phyloP scores from a whole-genome alignment of 2,329 filamentous ascomycete genomes.

The Verticillium albo-atrum region DNA sequence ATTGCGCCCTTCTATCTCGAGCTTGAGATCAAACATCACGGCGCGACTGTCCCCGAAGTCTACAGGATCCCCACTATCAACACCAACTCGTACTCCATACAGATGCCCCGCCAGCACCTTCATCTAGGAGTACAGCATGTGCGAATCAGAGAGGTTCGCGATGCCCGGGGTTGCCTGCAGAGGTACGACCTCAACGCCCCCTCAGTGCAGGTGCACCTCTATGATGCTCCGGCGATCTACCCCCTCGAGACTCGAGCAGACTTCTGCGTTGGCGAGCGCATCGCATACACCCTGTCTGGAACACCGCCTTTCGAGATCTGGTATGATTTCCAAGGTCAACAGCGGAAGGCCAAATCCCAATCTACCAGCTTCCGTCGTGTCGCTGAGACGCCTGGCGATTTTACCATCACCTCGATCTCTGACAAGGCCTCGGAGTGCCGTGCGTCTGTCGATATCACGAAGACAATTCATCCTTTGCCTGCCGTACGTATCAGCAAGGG shows the following conservation, averaged over 20 bases:
- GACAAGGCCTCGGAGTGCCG: conserved; percentile 88
- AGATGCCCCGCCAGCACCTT: conserved; percentile 78
- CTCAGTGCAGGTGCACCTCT: conserved; percentile 85
- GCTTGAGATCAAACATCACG: conserved; percentile 88
- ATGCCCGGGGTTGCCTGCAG: conserved; percentile 80
- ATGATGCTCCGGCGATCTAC: conserved; percentile 87
- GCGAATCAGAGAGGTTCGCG: conserved; percentile 83
- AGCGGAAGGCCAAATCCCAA: conserved; percentile 72
- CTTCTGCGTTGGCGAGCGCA: conserved; percentile 93
- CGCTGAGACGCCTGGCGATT: conserved; percentile 84
- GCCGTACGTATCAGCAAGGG: conserved; percentile 88
- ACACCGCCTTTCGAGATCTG: conserved; percentile 88
- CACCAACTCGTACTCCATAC: conserved; percentile 69
- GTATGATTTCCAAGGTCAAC: conserved; percentile 80
- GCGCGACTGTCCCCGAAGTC: conserved; percentile 72
- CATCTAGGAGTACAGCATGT: conserved; percentile 87
- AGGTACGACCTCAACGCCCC: conserved; percentile 67
- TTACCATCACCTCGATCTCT: conserved; percentile 79
- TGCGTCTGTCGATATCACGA: conserved; percentile 71
- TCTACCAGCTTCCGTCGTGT: conserved; percentile 88
- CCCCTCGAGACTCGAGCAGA: conserved; percentile 79
- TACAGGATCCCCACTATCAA: conserved; percentile 78
- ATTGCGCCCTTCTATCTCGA: conserved; percentile 85
- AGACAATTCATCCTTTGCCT: conserved; percentile 86
- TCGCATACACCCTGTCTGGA: conserved; percentile 87